Base-by-base conservation (phyloP, 1,139 yeast genomes). In the Yamadazyma triangularis region DNA sequence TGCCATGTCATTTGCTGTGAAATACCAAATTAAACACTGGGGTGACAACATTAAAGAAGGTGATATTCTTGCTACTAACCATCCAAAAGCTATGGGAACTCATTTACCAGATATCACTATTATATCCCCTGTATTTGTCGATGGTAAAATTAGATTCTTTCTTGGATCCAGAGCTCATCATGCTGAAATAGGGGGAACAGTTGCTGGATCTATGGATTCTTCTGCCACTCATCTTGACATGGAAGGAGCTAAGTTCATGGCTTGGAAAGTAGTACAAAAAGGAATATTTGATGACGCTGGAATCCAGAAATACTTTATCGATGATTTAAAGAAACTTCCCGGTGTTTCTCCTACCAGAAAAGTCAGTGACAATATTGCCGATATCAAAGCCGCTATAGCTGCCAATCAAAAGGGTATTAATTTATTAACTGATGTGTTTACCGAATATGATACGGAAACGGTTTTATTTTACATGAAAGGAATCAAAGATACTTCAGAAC, bases 131-230 rank as follows among this genome's bases (percentile, higher is more conserved):
- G 46, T 44, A 12, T 47, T 40, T 28, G 50, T 49, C 14, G 51
- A 55, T 24, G 62, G 59, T 7, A 54, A 53, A 22, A 67, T 77
- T 25, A 65, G 72, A 24, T 78, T 78, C 40, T 76, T 72, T 56
- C 77, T 73, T 20, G 85, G 84, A 1, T 67, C 82, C 3, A 58
- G 85, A 26, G 85, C 83, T 9, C 85, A 78, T 46, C 85, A 78
- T 46, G 74, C 83, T 9, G 85, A 78, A 45, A 77, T 78, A 45
- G 85, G 85, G 24, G 84, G 85, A 16, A 57, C 76, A 27, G 58
- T 75, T 13, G 80, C 85, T 2, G 85, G 85, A 1, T 77, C 84
- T 1, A 73, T 76, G 73, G 79, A 81, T 7, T 78, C 84, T 3
- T 68, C 69, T 39, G 75, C 83, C 12, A 72, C 70, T 34, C 75